These are phyloP conservation scores for Torulaspora gathmanii DNA, from an alignment of 805 yeast species.

Conservation along the genomic window DNA sequence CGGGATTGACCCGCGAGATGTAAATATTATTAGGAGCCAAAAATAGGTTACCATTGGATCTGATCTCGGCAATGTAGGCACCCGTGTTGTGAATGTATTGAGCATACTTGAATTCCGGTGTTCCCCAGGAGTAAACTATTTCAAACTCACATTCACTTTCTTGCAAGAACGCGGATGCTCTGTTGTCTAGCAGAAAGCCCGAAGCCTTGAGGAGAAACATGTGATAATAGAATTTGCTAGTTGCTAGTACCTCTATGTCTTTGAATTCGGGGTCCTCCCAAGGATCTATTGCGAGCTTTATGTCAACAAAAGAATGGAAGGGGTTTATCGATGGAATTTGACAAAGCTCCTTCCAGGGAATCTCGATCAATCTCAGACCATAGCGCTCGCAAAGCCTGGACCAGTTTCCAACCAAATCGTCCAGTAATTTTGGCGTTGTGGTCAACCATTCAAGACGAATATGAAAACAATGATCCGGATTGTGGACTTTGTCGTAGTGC, in stretches of 20 bases:
- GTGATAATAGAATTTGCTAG: constrained; percentile 70
- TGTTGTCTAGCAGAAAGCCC: constrained; percentile 77
- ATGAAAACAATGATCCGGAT: constrained; percentile 92
- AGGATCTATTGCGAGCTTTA: constrained; percentile 64
- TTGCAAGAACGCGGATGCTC: constrained; percentile 63
- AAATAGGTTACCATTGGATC: constrained; percentile 71
- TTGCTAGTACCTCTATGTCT: constrained; percentile 39
- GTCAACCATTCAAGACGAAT: constrained; percentile 89
- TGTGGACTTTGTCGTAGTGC: constrained; percentile 87
- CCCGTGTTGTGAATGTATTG: constrained; percentile 92
- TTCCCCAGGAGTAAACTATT: constrained; percentile 87
- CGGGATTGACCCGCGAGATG: constrained; percentile 63
- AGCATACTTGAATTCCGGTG: constrained; percentile 70
- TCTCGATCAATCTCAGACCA: constrained; percentile 76
- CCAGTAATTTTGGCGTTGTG: constrained; percentile 79
- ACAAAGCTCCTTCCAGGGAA: constrained; percentile 86
- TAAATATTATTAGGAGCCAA: constrained; percentile 86
- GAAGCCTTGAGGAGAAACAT: constrained; percentile 60
- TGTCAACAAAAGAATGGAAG: constrained; percentile 77
- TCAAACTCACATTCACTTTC: constrained; percentile 50
- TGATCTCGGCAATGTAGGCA: constrained; percentile 78
- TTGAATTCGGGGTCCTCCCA: constrained; percentile 57
- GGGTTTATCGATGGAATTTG: constrained; percentile 74
- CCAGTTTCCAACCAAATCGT: constrained; percentile 73
- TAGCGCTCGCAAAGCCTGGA: constrained; percentile 78